Conservation (phyloP, 176 grass and related monocot species). For the Oryza glaberrima region DNA sequence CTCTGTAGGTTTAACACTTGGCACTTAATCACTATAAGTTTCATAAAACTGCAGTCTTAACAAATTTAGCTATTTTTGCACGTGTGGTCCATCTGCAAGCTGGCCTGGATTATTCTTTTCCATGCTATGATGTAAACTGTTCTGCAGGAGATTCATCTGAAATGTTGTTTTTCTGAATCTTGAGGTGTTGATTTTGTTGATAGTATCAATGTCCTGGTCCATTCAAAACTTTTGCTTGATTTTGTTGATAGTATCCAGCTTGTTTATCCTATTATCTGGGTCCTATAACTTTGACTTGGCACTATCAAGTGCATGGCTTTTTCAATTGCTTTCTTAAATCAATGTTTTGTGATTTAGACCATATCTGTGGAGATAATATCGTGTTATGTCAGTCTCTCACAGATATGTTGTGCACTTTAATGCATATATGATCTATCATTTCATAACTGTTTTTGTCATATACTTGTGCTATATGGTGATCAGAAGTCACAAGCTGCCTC, state of each 20-base stretch:
- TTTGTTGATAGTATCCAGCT: not conserved
- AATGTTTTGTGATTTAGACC: slow-evolving; percentile 9
- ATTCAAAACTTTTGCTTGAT: slow-evolving; percentile 21
- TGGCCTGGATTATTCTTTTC: not conserved
- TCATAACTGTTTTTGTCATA: not conserved
- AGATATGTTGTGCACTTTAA: slow-evolving; percentile 4
- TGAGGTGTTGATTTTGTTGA: not conserved
- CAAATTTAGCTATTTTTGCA: not conserved
- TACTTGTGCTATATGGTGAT: slow-evolving; percentile 25
- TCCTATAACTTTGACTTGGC: not conserved
- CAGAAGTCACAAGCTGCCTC: slow-evolving; percentile 15
- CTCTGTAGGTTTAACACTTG: not conserved
- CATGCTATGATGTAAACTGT: not conserved
- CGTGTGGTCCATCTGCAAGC: not conserved
- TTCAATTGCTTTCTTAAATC: slow-evolving; percentile 22
- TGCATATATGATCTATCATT: not conserved
- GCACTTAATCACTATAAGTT: not conserved
- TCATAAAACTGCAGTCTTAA: not conserved
- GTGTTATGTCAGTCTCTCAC: not conserved
- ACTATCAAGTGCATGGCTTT: not conserved
- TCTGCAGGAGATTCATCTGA: not conserved
- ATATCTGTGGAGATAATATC: not conserved
- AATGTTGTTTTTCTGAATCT: not conserved
- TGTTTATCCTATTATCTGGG: not conserved
- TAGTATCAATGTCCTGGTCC: not conserved